Evolutionary conservation across 805 yeast genomes (phyloP), one percentile per base, ranked within the genome.

Genomic region (Kuraishia floccosa): DNA sequence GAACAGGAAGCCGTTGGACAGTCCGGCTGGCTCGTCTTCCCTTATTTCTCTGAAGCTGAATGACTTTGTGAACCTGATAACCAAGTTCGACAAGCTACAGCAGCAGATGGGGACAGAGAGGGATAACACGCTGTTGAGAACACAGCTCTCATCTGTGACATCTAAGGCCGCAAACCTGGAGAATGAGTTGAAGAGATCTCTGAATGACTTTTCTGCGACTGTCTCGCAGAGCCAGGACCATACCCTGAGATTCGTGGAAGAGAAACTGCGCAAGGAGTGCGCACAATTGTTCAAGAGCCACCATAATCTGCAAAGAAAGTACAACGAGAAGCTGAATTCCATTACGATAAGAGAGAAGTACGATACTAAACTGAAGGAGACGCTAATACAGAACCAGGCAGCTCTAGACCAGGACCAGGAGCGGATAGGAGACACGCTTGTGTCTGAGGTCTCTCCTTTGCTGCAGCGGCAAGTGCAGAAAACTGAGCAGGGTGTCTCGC

Each of bases 231-330:
- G 9, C n/a, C 14, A 13, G 7, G 6, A 10, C 20, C 32, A 39
- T 16, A 42, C 40, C n/a, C 33, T 30, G 30, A 31, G 16, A 37
- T 62, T 69, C 39, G 58, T 65, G 6, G 65, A 63, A 39, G 70
- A 70, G 14, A 65, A 79, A 35, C 49, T 82, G 13, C 55, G 60
- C 11, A 59, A 58, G 15, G 89, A 82, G 48, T 74, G 71, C 41
- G 58, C 58, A 19, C 65, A 61, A 13, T 59, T 80, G 14, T 64
- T 67, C 37, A 54, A 54, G 27, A 65, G 52, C 46, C 73, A 56
- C 49, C 62, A 49, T 19, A 39, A 46, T 15, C 41, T 68, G 9
- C 57, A 63, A 38, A 51, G 69, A 19, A 48, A 56, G 6, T 77
- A 75, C 39, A 55, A 58, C 14, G 80, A 68, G 29, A 65, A 64